A percentile compares a stretch with the other conserved stretches of the same genome.
These are phyloP conservation scores for Rubroboletus pulcherrimus DNA, from an alignment of 768 basidiomycete genomes.

Conservation along the genomic window DNA sequence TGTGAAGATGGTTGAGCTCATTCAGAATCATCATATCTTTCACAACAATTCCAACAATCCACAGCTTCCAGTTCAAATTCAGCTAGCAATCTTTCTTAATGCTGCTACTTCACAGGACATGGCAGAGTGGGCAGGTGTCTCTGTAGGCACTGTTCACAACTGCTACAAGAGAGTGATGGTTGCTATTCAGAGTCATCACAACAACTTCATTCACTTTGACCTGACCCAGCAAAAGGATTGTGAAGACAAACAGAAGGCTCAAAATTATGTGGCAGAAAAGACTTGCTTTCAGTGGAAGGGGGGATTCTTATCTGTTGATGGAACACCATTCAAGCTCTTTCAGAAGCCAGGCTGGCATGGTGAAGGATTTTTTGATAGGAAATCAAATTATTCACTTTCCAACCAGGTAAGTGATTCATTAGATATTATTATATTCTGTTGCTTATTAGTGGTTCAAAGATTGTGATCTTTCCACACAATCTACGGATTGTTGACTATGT, in stretches of 20 bases:
- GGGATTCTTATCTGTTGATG: slow-evolving; percentile 12
- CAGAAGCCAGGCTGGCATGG: slow-evolving; percentile 19
- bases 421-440: neutral
- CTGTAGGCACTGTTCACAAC: slow-evolving; percentile 19
- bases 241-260: neutral
- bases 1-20: neutral
- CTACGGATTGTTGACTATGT: slow-evolving; percentile 13
- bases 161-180: slow-evolving; percentile 14
- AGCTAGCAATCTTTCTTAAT: slow-evolving; percentile 28
- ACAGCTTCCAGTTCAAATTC: slow-evolving; percentile 25
- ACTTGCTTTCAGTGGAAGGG: slow-evolving; percentile 1
- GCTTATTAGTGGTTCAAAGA: neutral
- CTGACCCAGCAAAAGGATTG: neutral
- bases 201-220: slow-evolving; percentile 5
- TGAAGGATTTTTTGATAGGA: slow-evolving; percentile 10
- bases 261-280: neutral
- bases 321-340: neutral
- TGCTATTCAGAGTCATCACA: slow-evolving; percentile 11
- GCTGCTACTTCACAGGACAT: slow-evolving; percentile 16
- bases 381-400: slow-evolving; percentile 12
- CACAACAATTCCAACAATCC: no score
- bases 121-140: slow-evolving; percentile 17
- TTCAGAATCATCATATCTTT: neutral
- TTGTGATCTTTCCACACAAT: slow-evolving; percentile 12
- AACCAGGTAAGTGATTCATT: slow-evolving; percentile 7